Evolutionary conservation across 352 stramenopile genomes (phyloP), one percentile per base, ranked within the genome.

Genomic region (Phytopythium montanum): DNA sequence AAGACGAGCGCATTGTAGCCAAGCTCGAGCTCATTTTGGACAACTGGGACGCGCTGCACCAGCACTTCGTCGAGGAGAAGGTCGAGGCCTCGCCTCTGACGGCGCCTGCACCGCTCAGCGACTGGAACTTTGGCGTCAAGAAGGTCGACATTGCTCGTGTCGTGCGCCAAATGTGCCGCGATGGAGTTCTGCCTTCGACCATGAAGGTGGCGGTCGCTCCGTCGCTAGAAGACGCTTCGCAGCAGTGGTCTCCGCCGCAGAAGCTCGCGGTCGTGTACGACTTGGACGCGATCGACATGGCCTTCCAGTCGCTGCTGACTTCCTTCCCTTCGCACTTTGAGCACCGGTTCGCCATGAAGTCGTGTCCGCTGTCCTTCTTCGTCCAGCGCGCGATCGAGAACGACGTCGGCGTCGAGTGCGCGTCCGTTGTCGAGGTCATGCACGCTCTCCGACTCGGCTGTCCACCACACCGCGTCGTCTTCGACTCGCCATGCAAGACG

Each of bases 401-500:
- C 54, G 80, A 88, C 45, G 73, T 92, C 23, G 86, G 86, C 0
- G 65, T 90, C 42, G 86, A 92, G 65, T 94, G 86, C 42, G 86
- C 86, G n/a, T 95, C 86, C 1, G 78, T 95, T 31, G 63, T 90
- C 9, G 86, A 95, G 62, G 86, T 94, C 14, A 75, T 90, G 59
- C 86, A 95, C 50, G 85, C 86, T 9, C 67, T 95, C 41, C 71
- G 74, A 6, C 70, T 92, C 34, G 81, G 82, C 2, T 95, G 85
- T 29, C 51, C 81, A 39, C 81, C 83, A 29, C 69, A 87, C 56
- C 81, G 82, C 25, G 84, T 97, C 38, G 89, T 98, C 9, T 98
- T 96, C 62, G 93, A 98, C 68, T 96, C 82, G 66, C 93, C 93
- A 1, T 96, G 86, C 73, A 98, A 98, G 64, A 98, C 93, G 3